Percentiles rank a stretch among this genome's conserved stretches.
Conservation (phyloP, 176 grass and related monocot genomes). For the Elymus sibiricus region DNA sequence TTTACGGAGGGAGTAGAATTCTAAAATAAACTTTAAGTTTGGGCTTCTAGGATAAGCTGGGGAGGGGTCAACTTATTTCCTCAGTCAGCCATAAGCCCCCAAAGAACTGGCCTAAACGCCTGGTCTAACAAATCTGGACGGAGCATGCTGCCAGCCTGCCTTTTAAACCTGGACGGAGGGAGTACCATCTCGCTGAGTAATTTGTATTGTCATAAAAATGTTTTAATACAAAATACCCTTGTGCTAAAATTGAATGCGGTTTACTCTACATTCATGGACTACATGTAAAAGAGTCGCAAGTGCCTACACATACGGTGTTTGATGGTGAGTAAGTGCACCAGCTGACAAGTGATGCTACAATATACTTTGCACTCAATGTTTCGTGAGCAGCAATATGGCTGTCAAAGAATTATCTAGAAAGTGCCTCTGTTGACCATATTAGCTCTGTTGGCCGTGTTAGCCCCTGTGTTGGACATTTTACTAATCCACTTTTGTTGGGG, state of each 20-base stretch:
- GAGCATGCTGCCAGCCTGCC: too few species aligned
- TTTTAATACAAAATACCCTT: neutral
- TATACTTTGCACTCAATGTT: conserved; percentile 18
- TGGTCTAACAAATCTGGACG: too few species aligned
- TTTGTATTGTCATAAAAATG: neutral
- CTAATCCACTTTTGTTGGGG: neutral
- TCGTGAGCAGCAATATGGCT: conserved; percentile 15
- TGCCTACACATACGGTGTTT: neutral
- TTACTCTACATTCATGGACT: neutral
- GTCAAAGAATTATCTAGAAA: conserved; percentile 17
- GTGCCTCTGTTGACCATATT: neutral
- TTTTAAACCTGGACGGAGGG: too few species aligned
- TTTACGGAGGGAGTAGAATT: too few species aligned
- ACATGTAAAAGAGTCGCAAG: neutral
- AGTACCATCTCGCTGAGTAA: neutral
- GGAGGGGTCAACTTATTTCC: too few species aligned
- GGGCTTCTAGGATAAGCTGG: too few species aligned
- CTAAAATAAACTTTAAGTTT: too few species aligned
- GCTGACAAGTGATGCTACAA: neutral
- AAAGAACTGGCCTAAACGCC: neutral
- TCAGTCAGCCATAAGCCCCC: too few species aligned
- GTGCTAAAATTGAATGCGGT: neutral
- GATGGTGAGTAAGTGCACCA: conserved; percentile 32
- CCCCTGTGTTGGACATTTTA: neutral
- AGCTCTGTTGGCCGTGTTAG: neutral